Evolutionary conservation across 805 yeast species (phyloP).

Genomic region (Candida xyloterini): DNA sequence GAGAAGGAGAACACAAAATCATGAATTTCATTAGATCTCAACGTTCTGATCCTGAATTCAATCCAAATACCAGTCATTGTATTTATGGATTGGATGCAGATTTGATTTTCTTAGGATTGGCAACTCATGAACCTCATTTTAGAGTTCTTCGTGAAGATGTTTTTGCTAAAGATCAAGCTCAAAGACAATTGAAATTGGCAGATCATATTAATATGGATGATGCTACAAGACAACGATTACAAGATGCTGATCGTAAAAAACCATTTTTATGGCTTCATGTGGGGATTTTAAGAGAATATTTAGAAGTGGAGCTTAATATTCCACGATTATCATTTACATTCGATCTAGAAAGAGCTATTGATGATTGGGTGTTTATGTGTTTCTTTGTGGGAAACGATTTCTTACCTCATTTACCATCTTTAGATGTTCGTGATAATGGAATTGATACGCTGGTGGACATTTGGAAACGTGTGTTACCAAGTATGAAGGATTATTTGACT

Average conservation of each 20-base stretch:
- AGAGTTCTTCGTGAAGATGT: constrained; percentile 94
- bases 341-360: constrained; percentile 93
- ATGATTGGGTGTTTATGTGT: constrained; percentile 99
- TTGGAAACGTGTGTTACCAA: constrained; percentile 76
- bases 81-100: constrained; percentile 98
- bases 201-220: constrained; percentile 59
- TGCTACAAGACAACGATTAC: constrained; percentile 46
- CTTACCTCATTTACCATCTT: constrained; percentile 90
- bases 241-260: constrained; percentile 51
- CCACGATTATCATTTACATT: constrained; percentile 69
- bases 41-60: constrained; percentile 78
- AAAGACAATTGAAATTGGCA: constrained; percentile 41
- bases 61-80: constrained; percentile 93
- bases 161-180: constrained; percentile 66
- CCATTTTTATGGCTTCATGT: constrained; percentile 95
- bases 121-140: constrained; percentile 98
- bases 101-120: constrained; percentile 89
- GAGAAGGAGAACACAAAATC: constrained; percentile 98
- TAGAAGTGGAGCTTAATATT: constrained; percentile 73
- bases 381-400: constrained; percentile 98
- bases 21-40: constrained; percentile 94
- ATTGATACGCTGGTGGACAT: constrained; percentile 75
- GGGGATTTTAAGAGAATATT: constrained; percentile 81
- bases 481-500: constrained; percentile 73
- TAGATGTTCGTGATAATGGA: constrained; percentile 93